A percentile compares a stretch with the other conserved stretches of the same genome.
These are phyloP conservation scores for Coniferiporia weirii DNA, from an alignment of 1,284 basidiomycete species.

Conservation along the genomic window DNA sequence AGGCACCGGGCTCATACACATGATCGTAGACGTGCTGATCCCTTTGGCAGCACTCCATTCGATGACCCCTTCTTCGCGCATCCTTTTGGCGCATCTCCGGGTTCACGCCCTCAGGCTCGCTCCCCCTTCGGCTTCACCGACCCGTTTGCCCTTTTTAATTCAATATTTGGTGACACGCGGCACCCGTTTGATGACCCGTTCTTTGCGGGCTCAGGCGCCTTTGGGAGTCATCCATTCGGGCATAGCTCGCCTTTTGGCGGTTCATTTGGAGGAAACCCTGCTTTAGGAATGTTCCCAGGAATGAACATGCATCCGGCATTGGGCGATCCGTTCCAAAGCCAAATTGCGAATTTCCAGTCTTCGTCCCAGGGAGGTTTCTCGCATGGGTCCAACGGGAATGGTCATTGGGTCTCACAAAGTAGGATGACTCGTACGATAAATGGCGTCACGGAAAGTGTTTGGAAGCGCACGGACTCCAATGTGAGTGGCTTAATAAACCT, in stretches of 20 bases:
- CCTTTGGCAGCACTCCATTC: slow-evolving; percentile 23
- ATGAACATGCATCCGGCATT: not conserved
- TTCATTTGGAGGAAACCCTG: slow-evolving; percentile 4
- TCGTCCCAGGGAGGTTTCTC: slow-evolving; percentile 12
- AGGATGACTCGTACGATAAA: slow-evolving; percentile 51
- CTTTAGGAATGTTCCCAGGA: slow-evolving; percentile 6
- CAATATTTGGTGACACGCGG: slow-evolving; percentile 26
- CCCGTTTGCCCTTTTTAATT: slow-evolving; percentile 43
- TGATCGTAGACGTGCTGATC: slow-evolving; percentile 18
- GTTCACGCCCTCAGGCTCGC: slow-evolving; percentile 24
- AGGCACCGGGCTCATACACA: slow-evolving; percentile 25
- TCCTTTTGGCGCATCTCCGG: slow-evolving; percentile 26
- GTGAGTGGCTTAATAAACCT: slow-evolving; percentile 32
- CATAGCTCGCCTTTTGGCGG: slow-evolving; percentile 2
- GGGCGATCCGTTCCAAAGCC: not conserved
- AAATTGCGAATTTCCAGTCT: slow-evolving; percentile 10
- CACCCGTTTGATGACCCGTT: slow-evolving; percentile 25
- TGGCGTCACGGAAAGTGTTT: slow-evolving; percentile 57
- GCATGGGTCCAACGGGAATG: slow-evolving; percentile 20
- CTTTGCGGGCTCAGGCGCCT: slow-evolving; percentile 20
- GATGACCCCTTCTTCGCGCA: slow-evolving; percentile 31
- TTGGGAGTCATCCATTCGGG: slow-evolving; percentile 12
- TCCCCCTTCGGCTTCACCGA: slow-evolving; percentile 47
- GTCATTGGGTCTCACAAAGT: slow-evolving; percentile 49
- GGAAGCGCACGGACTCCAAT: slow-evolving; percentile 49